Base-by-base conservation (phyloP, 2,329 filamentous ascomycete species). In the Phaeosphaeria sp. region DNA sequence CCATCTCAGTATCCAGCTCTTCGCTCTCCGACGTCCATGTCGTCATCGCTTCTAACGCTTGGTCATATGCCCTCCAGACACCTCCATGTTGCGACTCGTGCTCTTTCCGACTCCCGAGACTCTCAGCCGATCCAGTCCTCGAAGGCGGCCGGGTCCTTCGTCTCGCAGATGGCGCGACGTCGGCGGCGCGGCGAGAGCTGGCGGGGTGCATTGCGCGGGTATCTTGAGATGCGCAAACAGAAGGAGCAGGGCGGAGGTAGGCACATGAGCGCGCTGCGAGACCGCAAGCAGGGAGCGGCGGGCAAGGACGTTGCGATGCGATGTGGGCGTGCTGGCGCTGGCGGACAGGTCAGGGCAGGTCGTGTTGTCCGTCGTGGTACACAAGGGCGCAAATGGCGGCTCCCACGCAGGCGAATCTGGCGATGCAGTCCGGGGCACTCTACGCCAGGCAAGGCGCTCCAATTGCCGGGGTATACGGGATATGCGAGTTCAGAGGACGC, bases 211-310 rank as follows among this genome's bases (percentile, higher is more conserved):
- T 76, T 63, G 49, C 72, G 72, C 66, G 73, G 65, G 69, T 68
- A 67, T 66, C 57, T 64, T 44, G 67, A 69, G 68, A 70, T 66
- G 72, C 73, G 74, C 73, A 68, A 74, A 69, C 70, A 66, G 68
- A 69, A 66, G 62, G 61, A 73, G 67, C 64, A 66, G 52, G 67
- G 70, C 68, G 68, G 65, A 72, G 69, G 71, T 64, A 66, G 67
- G 73, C 74, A 76, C 74, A 76, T 77, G 69, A 72, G 74, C 66
- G 69, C 68, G 63, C 60, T 65, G 66, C 60, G 61, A 59, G 61
- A 69, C 67, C 71, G 74, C 69, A 64, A 17, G 44, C 21, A 17
- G 22, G 15, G 44, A 9, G 44, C 44, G 44, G 44, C 44, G 44
- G 9, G n/a, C 40, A 21, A n/a, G 40, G 40, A 18, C 17, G 40